A percentile compares a stretch with the other conserved stretches of the same genome.
phyloP scores from a whole-genome alignment of 2,329 filamentous ascomycete genomes.

The Drechslerella stenobrocha region DNA sequence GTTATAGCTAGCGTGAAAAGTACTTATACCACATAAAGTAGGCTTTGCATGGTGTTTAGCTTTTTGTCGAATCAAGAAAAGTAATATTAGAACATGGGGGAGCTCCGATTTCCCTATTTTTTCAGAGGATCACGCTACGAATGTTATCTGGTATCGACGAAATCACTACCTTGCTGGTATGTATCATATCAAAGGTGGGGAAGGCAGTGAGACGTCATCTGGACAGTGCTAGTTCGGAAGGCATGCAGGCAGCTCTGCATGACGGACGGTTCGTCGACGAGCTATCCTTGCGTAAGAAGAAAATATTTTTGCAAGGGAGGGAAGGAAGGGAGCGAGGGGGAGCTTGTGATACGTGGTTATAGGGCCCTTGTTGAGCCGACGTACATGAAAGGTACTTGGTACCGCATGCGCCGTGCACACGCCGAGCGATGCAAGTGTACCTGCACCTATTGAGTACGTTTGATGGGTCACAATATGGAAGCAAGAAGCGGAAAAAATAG shows the following conservation, averaged over 20 bases:
- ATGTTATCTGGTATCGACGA: slow-evolving; percentile 14
- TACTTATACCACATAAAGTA: not conserved
- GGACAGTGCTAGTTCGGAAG: slow-evolving; percentile 30
- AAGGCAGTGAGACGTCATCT: slow-evolving; percentile 44
- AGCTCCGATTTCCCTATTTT: not conserved
- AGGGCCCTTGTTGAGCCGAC: too few species aligned
- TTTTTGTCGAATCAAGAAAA: not conserved
- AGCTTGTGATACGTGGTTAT: slow-evolving; percentile 6
- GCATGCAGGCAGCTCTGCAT: slow-evolving; percentile 6
- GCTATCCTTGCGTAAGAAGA: not conserved
- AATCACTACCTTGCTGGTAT: too few species aligned
- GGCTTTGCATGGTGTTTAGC: not conserved
- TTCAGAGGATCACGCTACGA: not conserved
- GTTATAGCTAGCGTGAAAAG: not conserved
- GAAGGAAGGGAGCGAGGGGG: not conserved
- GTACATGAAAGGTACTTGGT: too few species aligned
- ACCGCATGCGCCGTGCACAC: not conserved
- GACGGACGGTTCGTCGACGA: slow-evolving; percentile 5
- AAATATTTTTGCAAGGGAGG: not conserved
- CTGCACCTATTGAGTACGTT: not conserved
- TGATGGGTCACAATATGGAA: not conserved
- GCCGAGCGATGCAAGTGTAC: not conserved
- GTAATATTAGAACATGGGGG: not conserved
- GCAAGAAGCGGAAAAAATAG: not conserved
- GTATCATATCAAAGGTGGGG: slow-evolving; percentile 42